Evolutionary conservation across 2,329 filamentous ascomycete species (phyloP), one percentile per base, ranked within the genome.

Genomic region (Arthrobotrys conoides): DNA sequence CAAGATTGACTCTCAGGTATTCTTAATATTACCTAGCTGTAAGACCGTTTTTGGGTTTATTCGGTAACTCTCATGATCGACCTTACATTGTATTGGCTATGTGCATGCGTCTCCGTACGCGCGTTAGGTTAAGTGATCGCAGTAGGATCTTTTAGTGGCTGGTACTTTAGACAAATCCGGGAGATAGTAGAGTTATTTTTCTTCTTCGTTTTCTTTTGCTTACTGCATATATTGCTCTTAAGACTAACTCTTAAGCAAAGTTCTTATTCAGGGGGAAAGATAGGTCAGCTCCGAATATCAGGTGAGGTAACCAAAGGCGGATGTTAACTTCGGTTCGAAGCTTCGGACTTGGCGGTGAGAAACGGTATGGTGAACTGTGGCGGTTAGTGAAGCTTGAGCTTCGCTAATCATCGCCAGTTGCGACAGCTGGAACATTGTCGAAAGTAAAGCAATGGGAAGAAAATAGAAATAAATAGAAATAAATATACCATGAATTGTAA

Each of bases 61-160:
- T 30, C 6, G 16, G 30, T 55, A 9, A 61, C 27, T 24, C 61
- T 67, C 70, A 73, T 65, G 70, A 73, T 73, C 70, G 65, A n/a
- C 70, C 49, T 73, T 61, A 55, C 63, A 73, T 73, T 75, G 64
- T 53, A 76, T 70, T 70, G 72, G 71, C 72, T 76, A 69, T 68
- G 64, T 70, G 72, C 65, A 70, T 76, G 66, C 57, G 33, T 76
- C 49, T 77, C n/a, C n/a, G 59, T 66, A 57, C 72, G 55, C 65
- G 65, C 55, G 57, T 69, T 48, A 63, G 55, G 27, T 55, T 46
- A 59, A 67, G 67, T 38, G 59, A 71, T 63, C 51, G 53, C 27
- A 70, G 22, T 61, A 61, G 33, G 36, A 41, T 61, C n/a, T 41
- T 61, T 51, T 51, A 64, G 55, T 64, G 68, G 68, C 22, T 64